Evolutionary conservation across 768 basidiomycete species (phyloP).

Genomic region (Suillus luteus): DNA sequence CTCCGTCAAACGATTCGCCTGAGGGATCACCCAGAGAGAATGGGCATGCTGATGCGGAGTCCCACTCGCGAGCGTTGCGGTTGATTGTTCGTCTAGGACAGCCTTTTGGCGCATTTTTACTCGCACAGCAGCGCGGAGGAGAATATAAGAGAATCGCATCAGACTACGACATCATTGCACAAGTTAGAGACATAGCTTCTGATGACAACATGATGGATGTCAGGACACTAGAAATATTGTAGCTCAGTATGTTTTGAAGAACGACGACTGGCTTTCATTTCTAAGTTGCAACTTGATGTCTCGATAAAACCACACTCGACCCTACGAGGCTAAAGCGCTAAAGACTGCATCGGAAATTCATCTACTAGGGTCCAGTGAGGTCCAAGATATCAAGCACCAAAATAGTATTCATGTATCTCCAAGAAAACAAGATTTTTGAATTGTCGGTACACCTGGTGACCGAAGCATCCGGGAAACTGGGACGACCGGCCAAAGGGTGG

Average conservation of each 20-base stretch:
- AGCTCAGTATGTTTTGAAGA: not conserved
- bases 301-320: too few relatives aligned
- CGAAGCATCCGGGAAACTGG: slow-evolving; percentile 48
- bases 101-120: not conserved
- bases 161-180: not conserved
- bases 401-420: not conserved
- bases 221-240: not conserved
- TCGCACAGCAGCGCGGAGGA: not conserved
- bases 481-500: slow-evolving; percentile 64
- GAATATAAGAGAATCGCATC: not conserved
- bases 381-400: not conserved
- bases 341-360: not conserved
- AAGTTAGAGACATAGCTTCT: not conserved
- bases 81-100: not conserved
- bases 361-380: too few relatives aligned
- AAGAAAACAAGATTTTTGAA: not conserved
- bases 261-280: not conserved
- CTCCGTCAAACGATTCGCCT: not conserved
- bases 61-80: not conserved
- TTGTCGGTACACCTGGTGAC: slow-evolving; percentile 71
- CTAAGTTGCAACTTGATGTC: too few relatives aligned
- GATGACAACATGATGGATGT: not conserved
- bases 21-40: not conserved
- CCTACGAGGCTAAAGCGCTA: not conserved
- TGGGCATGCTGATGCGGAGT: not conserved